phyloP scores from a whole-genome alignment of 2,329 filamentous ascomycete species.

The Lecanosticta acicola region DNA sequence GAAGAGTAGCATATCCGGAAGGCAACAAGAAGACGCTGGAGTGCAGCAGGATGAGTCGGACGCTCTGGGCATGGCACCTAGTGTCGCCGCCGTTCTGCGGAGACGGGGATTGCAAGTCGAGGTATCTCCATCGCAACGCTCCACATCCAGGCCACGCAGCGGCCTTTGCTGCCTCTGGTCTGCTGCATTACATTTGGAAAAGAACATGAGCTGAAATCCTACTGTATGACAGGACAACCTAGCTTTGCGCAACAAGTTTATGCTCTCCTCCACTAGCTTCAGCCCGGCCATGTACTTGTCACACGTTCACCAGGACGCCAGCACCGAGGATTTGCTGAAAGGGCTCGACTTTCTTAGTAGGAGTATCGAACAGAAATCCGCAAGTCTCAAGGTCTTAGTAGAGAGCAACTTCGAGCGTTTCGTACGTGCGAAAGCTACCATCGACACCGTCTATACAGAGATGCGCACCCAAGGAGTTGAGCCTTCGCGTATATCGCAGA shows the following conservation, averaged over 20 bases:
- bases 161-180: too few relatives aligned
- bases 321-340: conserved; percentile 71
- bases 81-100: conserved; percentile 74
- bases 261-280: conserved; percentile 93
- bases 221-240: too few relatives aligned
- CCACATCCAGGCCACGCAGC: too few relatives aligned
- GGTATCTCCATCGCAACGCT: too few relatives aligned
- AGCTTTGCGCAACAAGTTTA: conserved; percentile 72
- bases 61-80: conserved; percentile 80
- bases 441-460: conserved; percentile 97
- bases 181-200: too few relatives aligned
- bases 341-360: conserved; percentile 81
- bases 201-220: too few relatives aligned
- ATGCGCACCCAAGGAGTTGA: conserved; percentile 71
- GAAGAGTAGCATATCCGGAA: conserved; percentile 48
- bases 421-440: conserved; percentile 92
- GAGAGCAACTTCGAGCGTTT: conserved; percentile 98
- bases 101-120: conserved; percentile 73
- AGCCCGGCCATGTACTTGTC: conserved; percentile 87
- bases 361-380: conserved; percentile 96
- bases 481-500: conserved; percentile 14
- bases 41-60: conserved; percentile 91
- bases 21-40: conserved; percentile 59
- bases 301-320: conserved; percentile 80
- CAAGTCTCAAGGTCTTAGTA: conserved; percentile 89